Conservation (phyloP, 2,329 filamentous ascomycete species). For the Epicoccum sorghinum region DNA sequence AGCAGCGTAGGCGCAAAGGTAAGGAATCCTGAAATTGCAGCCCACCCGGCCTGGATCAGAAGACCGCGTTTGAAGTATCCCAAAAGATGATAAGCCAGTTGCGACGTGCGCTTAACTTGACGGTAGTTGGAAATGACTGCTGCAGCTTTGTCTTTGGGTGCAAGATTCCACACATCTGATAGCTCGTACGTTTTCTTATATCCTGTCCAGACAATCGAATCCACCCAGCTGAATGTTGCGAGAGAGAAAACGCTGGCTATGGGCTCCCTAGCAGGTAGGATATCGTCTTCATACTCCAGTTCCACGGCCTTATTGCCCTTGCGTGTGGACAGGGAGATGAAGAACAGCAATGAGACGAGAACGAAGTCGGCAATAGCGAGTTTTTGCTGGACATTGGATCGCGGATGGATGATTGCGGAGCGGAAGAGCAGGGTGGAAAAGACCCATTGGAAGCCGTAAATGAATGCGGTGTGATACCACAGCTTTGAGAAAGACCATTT, state of each 20-base stretch:
- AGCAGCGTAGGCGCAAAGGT: constrained; percentile 92
- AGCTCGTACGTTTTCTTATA: constrained; percentile 86
- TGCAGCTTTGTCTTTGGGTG: constrained; percentile 86
- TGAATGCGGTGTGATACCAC: constrained; percentile 89
- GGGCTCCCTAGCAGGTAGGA: constrained; percentile 86
- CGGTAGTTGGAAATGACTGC: constrained; percentile 81
- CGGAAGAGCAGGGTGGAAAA: constrained; percentile 79
- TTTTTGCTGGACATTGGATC: constrained; percentile 65
- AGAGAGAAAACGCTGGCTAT: constrained; percentile 87
- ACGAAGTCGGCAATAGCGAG: constrained; percentile 76
- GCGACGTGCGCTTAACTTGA: constrained; percentile 80
- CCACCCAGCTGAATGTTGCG: constrained; percentile 88
- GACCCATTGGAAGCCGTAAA: constrained; percentile 85
- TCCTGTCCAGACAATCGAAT: constrained; percentile 85
- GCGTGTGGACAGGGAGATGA: constrained; percentile 79
- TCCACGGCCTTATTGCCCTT: constrained; percentile 91
- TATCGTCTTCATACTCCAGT: constrained; percentile 84
- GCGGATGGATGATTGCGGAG: constrained; percentile 80
- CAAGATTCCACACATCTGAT: constrained; percentile 87
- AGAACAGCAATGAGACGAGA: constrained; percentile 74
- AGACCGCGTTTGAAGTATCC: constrained; percentile 82
- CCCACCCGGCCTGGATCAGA: constrained; percentile 79
- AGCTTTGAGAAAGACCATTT: constrained; percentile 72
- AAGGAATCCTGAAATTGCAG: constrained; percentile 77
- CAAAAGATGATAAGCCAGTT: constrained; percentile 79